Evolutionary conservation across 2,329 filamentous ascomycete genomes (phyloP).

Genomic region (Exophiala spinifera): DNA sequence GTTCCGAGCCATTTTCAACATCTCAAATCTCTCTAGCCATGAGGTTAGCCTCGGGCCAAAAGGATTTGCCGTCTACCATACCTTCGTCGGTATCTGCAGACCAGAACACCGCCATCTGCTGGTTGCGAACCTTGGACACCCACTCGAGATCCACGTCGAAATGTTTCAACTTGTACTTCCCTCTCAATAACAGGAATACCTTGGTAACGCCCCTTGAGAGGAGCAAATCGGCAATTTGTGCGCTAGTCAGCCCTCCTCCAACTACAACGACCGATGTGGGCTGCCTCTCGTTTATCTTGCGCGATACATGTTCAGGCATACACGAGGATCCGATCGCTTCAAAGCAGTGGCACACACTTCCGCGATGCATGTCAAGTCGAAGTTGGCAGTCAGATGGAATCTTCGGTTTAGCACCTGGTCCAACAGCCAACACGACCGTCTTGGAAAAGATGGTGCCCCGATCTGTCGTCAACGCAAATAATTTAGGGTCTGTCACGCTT

Average conservation of each 20-base stretch:
- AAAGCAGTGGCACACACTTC: conserved; percentile 60
- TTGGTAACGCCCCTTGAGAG: conserved; percentile 63
- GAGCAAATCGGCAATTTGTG: conserved; percentile 67
- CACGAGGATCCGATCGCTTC: conserved; percentile 50
- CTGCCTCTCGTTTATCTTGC: conserved; percentile 49
- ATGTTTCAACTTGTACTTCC: conserved; percentile 60
- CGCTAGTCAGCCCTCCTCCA: conserved; percentile 72
- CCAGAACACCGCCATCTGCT: conserved; percentile 74
- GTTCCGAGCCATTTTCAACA: conserved; percentile 63
- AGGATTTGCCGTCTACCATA: no score
- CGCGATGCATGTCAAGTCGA: conserved; percentile 21
- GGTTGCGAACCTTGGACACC: conserved; percentile 80
- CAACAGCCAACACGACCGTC: conserved; percentile 67
- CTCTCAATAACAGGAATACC: conserved; percentile 68
- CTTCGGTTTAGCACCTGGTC: conserved; percentile 56
- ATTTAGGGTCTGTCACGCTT: conserved; percentile 42
- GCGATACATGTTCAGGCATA: conserved; percentile 52
- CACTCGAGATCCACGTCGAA: conserved; percentile 75
- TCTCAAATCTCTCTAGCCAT: conserved; percentile 58
- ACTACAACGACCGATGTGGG: conserved; percentile 62
- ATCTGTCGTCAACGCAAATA: conserved; percentile 65
- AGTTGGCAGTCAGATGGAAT: conserved; percentile 18
- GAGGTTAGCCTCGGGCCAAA: conserved; percentile 28
- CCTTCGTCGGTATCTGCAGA: conserved; percentile 65
- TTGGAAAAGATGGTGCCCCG: conserved; percentile 52